Base-by-base conservation (phyloP, 75 land plant species). In the Selaginella tamariscina region DNA sequence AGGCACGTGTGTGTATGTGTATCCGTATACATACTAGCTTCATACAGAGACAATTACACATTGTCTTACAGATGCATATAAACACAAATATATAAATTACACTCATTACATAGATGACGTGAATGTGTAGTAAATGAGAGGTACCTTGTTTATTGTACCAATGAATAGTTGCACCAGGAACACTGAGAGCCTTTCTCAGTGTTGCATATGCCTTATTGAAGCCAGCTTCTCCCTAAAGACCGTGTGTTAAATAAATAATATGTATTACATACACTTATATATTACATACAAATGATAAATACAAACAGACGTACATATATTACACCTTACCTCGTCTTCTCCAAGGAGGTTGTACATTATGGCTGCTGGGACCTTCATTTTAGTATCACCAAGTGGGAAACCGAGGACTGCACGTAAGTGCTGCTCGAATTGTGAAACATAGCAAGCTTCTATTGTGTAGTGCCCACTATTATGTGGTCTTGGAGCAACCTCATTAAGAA, bases 401-500 rank as follows among this genome's bases (percentile, higher is more conserved):
- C 96, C 98, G 55, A 86, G 56, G 23, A 94, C 76, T 56, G 90
- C 95, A 32, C 98, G 82, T 39, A 89, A 54, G 77, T 94, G 98
- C 68, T 94, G 98, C 65, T 94, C 96, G 79, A 74, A 94, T 55
- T 94, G 98, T 29, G 98, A 94, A 2, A 87, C 86, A 66, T 71
- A 85, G 67, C 98, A 87, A 8, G 96, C 81, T 63, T 94, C 96
- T 64, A 94, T 94, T 26, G 96, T 89, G 74, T 89, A 94, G 68
- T 94, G 98, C 33, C 98, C 98, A 79, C 96, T 89, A 72, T 94
- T 94, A 49, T 94, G 98, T 57, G 96, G 96, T 65, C 98, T 77
- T 11, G 98, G 98, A 26, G 98, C 98, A 0, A 94, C 86, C 79
- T 94, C 98, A 77, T 94, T 94, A n/a, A 94, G 60, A 59, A 89